phyloP scores from a whole-genome alignment of 495 filamentous ascomycete species.

The Extremus antarcticus region DNA sequence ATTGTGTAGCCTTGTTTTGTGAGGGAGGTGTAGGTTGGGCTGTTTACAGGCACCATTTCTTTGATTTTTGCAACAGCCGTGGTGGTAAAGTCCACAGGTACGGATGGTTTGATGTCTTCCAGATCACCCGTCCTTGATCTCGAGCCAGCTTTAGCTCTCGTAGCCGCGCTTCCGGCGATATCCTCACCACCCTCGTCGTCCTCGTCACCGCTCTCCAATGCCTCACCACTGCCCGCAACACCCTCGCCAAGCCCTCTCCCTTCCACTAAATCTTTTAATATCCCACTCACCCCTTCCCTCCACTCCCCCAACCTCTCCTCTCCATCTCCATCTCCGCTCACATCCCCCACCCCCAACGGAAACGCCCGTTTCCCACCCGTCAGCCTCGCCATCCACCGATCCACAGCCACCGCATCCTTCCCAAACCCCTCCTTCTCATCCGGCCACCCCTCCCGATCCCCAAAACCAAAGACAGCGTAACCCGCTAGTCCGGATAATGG shows the following conservation, averaged over 20 bases:
- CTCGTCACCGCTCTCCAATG: constrained; percentile 74
- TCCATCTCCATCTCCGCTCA: constrained; percentile 49
- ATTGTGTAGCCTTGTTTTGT: constrained; percentile 97
- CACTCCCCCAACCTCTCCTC: constrained; percentile 59
- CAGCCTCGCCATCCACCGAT: constrained; percentile 91
- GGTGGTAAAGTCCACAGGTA: constrained; percentile 83
- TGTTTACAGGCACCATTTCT: constrained; percentile 86
- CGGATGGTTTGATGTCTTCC: constrained; percentile 58
- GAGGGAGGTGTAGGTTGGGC: constrained; percentile 73
- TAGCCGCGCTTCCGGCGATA: constrained; percentile 27
- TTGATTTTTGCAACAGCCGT: constrained; percentile 39
- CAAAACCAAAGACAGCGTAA: constrained; percentile 89
- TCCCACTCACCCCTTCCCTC: constrained; percentile 61
- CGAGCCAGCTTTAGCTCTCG: constrained; percentile 10
- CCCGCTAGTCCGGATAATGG: constrained; percentile 65
- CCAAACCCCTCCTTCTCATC: constrained; percentile 85
- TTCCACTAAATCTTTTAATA: constrained; percentile 48
- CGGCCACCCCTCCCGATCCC: constrained; percentile 83
- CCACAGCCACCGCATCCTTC: constrained; percentile 74
- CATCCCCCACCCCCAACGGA: constrained; percentile 78
- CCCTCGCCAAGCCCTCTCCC: constrained; percentile 68
- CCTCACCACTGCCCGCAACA: constrained; percentile 67
- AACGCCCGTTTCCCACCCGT: constrained; percentile 70
- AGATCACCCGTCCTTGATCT: constrained; percentile 47
- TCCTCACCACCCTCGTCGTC: constrained; percentile 52